Base-by-base conservation (phyloP, 2,329 filamentous ascomycete species). In the Phoma sp. region DNA sequence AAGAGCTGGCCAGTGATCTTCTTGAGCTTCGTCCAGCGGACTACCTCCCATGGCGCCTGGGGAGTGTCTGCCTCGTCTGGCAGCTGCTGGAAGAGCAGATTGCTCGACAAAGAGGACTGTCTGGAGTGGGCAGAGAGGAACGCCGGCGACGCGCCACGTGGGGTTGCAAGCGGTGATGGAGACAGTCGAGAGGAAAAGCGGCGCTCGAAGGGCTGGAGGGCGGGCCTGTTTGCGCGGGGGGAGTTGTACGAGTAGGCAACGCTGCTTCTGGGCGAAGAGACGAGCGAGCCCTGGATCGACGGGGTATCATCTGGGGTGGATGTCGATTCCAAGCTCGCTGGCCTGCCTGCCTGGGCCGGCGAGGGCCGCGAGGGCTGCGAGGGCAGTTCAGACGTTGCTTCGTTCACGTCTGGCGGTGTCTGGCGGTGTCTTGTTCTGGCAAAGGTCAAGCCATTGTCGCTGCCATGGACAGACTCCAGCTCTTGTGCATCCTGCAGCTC, bases 41-140 rank as follows among this genome's bases (percentile, higher is more conserved):
- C 90, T 49, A 98, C 92, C 70, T 99, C 95, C 96, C 95, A 99
- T 2, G 95, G 95, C 5, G 91, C 87, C 50, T 91, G 87, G 3
- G 87, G 83, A 1, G 87, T 86, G 61, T 94, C 90, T 22, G 63
- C 50, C 5, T 73, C 75, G 44, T 77, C 74, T 43, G 90, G 89
- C 46, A 82, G 79, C 45, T 81, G 80, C 51, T 86, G 80, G 32
- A 78, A 78, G 3, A 87, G 70, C 10, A 90, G 76, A 63, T 91
- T 86, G 65, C 91, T 96, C 39, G 84, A 88, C 19, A 92, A 69
- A 1, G 94, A 97, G 1, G 87, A 88, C 65, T 92, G 90, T 50
- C 93, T 88, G 49, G 92, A 96, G 70, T 95, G 91, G 2, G 83
- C 75, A n/a, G 83, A 82, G 12, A 92, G 80, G 64, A 96, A 90